A percentile compares a stretch with the other conserved stretches of the same genome.
phyloP scores from a whole-genome alignment of 169 alveolate species.

The Besnoitia besnoiti region DNA sequence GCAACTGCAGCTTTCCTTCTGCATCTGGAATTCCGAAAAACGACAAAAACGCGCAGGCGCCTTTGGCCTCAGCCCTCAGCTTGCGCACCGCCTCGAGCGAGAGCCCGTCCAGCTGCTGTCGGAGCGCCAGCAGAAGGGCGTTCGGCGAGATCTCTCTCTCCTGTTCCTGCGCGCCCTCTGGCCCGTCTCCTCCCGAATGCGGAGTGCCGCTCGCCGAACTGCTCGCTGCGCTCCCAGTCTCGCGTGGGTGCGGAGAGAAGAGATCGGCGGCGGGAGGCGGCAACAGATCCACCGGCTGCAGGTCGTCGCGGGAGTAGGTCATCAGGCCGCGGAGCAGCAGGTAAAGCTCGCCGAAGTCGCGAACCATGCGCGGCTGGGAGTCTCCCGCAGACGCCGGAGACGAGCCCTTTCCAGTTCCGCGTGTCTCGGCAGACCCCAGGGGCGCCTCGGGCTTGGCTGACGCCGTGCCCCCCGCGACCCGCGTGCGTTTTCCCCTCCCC shows the following conservation, averaged over 20 bases:
- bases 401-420: background rate
- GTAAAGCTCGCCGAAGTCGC: slow-evolving; percentile 25
- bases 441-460: background rate
- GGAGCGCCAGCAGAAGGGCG: background rate
- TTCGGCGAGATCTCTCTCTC: background rate
- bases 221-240: background rate
- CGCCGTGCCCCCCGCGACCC: background rate
- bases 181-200: background rate
- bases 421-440: background rate
- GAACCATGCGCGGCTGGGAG: background rate
- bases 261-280: background rate
- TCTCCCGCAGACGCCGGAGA: background rate
- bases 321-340: background rate
- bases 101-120: background rate
- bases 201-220: background rate
- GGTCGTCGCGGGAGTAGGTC: slow-evolving; percentile 7
- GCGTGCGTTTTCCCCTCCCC: background rate
- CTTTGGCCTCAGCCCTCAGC: slow-evolving; percentile 29
- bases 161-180: background rate
- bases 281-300: background rate
- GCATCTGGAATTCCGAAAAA: slow-evolving; percentile 72
- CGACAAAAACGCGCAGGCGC: slow-evolving; percentile 70
- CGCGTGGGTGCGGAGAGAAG: background rate
- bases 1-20: slow-evolving; percentile 69
- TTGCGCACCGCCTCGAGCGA: background rate